phyloP scores from a whole-genome alignment of 768 basidiomycete genomes.

The Tricholoma sp. region DNA sequence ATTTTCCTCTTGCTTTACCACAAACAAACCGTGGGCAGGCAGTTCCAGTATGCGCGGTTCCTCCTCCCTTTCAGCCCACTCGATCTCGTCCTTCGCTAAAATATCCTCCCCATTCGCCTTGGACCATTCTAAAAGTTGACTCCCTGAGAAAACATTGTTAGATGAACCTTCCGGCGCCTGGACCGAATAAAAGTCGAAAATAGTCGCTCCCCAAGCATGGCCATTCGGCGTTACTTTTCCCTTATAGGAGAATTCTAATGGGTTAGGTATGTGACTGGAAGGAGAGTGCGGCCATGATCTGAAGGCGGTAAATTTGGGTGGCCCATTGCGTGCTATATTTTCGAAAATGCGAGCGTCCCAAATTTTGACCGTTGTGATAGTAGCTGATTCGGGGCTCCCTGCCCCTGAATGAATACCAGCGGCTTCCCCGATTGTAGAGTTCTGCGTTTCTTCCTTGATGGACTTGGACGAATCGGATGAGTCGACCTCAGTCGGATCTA shows the following conservation, averaged over 20 bases:
- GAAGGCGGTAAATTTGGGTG: background rate
- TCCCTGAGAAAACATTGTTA: background rate
- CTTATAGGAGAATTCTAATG: background rate
- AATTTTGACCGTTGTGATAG: background rate
- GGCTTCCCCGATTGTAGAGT: too few species aligned
- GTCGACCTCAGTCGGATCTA: too few species aligned
- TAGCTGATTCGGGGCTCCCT: background rate
- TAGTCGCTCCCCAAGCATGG: slow-evolving; percentile 21
- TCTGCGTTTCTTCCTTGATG: too few species aligned
- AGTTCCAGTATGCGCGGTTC: background rate
- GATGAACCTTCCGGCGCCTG: too few species aligned
- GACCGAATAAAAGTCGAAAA: background rate
- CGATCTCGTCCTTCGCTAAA: background rate
- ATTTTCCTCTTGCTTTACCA: background rate
- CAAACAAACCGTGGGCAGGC: too few species aligned
- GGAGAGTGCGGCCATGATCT: background rate
- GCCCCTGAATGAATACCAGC: too few species aligned
- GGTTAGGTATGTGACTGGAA: background rate
- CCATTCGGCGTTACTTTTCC: background rate
- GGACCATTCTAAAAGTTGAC: too few species aligned
- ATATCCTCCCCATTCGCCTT: background rate
- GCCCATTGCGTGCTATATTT: background rate
- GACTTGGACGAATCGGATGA: too few species aligned
- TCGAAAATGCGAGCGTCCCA: background rate
- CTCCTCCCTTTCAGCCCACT: background rate